Evolutionary conservation across 805 yeast species (phyloP).

Genomic region (Pichia nanzhaoensis): DNA sequence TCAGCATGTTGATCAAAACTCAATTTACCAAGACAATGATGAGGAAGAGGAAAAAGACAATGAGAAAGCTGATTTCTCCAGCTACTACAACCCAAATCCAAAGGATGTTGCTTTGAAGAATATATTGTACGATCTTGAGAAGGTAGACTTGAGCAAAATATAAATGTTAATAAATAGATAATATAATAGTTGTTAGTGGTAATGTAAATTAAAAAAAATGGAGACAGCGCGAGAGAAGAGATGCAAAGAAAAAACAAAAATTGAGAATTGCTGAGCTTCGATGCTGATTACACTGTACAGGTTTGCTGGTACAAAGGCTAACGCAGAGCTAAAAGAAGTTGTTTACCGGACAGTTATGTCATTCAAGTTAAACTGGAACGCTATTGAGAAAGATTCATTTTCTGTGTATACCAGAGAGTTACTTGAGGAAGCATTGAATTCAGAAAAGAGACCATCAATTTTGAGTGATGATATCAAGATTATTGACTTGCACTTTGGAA

Average conservation of each 20-base stretch:
- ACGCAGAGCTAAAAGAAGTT: too few relatives aligned
- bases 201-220: too few relatives aligned
- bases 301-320: too few relatives aligned
- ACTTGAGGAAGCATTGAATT: slow-evolving; percentile 64
- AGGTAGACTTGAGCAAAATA: slow-evolving; percentile 6
- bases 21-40: slow-evolving; percentile 7
- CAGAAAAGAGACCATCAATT: slow-evolving; percentile 64
- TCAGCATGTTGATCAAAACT: slow-evolving; percentile 12
- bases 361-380: slow-evolving; percentile 71
- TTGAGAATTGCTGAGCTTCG: too few relatives aligned
- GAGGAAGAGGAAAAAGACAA: neutral
- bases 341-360: slow-evolving; percentile 42
- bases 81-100: neutral
- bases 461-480: slow-evolving; percentile 64
- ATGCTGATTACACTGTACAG: too few relatives aligned
- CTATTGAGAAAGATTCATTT: slow-evolving; percentile 59
- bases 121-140: slow-evolving; percentile 9
- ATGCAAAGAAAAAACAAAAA: neutral
- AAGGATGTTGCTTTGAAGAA: slow-evolving; percentile 3
- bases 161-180: too few relatives aligned
- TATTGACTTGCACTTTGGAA: slow-evolving; percentile 65
- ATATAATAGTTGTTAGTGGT: too few relatives aligned
- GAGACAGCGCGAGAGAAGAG: neutral
- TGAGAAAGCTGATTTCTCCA: too few relatives aligned
- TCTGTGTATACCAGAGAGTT: slow-evolving; percentile 57